These are phyloP conservation scores for Punctularia strigosozonata DNA, from an alignment of 768 basidiomycete genomes.

Conservation along the genomic window DNA sequence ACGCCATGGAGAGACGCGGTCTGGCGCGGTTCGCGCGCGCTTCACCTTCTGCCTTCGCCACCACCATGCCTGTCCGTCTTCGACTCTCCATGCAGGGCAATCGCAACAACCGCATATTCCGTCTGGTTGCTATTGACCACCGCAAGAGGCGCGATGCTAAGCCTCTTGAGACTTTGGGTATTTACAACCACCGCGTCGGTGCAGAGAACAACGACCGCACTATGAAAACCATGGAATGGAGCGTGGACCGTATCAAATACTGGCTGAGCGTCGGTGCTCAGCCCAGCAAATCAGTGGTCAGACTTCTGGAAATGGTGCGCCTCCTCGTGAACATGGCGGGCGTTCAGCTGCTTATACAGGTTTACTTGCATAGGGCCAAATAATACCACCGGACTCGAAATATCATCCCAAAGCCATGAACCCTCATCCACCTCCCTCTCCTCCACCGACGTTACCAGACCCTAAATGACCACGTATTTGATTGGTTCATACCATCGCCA, in stretches of 20 bases:
- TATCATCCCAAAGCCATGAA: slow-evolving; percentile 32
- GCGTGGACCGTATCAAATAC: slow-evolving; percentile 78
- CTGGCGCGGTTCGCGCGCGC: too few relatives aligned
- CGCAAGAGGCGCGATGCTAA: slow-evolving; percentile 66
- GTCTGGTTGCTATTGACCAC: slow-evolving; percentile 75
- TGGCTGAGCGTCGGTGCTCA: slow-evolving; percentile 82
- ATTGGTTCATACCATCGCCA: too few relatives aligned
- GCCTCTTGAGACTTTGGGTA: slow-evolving; percentile 79
- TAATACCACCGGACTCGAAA: slow-evolving; percentile 44
- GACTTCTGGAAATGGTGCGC: slow-evolving; percentile 68
- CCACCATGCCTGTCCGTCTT: slow-evolving; percentile 70
- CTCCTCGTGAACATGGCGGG: not conserved
- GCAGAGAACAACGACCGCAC: slow-evolving; percentile 30
- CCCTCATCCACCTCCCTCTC: slow-evolving; percentile 3
- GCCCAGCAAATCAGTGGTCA: slow-evolving; percentile 69
- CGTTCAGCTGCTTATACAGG: not conserved
- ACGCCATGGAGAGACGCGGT: slow-evolving; percentile 61
- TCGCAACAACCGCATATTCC: slow-evolving; percentile 65
- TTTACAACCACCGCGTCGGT: slow-evolving; percentile 69
- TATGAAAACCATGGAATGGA: slow-evolving; percentile 80
- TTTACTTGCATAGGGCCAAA: slow-evolving; percentile 10
- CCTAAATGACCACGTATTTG: too few relatives aligned
- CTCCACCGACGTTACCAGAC: too few relatives aligned
- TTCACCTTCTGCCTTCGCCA: slow-evolving; percentile 1
- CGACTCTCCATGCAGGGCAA: slow-evolving; percentile 76